phyloP scores from a whole-genome alignment of 2,329 filamentous ascomycete species.

The Madurella fahalii region DNA sequence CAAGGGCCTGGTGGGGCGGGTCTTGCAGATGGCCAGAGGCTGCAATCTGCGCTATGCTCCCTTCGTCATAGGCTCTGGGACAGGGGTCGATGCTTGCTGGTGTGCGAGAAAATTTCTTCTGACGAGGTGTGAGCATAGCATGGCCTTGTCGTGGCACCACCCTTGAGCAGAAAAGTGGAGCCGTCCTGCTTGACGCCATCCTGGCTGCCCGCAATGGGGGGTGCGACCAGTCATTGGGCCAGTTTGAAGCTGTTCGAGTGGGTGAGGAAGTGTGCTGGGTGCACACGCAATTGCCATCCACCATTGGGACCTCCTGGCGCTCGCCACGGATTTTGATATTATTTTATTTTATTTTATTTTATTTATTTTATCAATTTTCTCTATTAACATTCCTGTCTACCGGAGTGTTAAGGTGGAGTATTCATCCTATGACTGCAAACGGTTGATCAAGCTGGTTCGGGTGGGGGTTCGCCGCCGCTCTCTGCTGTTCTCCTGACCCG shows the following conservation, averaged over 20 bases:
- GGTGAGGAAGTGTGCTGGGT: conserved; percentile 15
- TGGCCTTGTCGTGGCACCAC: conserved; percentile 28
- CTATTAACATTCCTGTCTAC: no score
- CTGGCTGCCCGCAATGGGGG: conserved; percentile 15
- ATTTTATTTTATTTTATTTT: no score
- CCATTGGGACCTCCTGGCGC: conserved; percentile 2
- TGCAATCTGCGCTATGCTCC: conserved; percentile 25
- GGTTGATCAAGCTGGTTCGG: background rate
- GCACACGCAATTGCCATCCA: conserved; percentile 12
- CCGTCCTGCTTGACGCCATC: conserved; percentile 17
- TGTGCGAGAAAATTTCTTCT: conserved; percentile 22
- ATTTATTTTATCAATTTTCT: no score
- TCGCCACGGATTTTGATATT: no score
- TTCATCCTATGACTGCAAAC: conserved; percentile 14
- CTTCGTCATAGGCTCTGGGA: conserved; percentile 16
- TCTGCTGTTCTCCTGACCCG: conserved; percentile 9
- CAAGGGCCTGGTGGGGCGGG: conserved; percentile 20
- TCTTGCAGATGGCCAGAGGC: conserved; percentile 18
- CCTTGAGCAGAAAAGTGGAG: conserved; percentile 23
- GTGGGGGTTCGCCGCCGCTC: background rate
- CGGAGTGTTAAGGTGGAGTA: conserved; percentile 11
- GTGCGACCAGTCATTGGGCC: conserved; percentile 8
- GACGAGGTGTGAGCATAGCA: conserved; percentile 23
- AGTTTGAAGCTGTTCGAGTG: background rate
- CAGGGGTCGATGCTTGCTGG: conserved; percentile 20